Percentiles rank a stretch among this genome's conserved stretches.
Evolutionary conservation across 805 yeast genomes (phyloP).

Genomic region (Saccharomycopsis microspora): DNA sequence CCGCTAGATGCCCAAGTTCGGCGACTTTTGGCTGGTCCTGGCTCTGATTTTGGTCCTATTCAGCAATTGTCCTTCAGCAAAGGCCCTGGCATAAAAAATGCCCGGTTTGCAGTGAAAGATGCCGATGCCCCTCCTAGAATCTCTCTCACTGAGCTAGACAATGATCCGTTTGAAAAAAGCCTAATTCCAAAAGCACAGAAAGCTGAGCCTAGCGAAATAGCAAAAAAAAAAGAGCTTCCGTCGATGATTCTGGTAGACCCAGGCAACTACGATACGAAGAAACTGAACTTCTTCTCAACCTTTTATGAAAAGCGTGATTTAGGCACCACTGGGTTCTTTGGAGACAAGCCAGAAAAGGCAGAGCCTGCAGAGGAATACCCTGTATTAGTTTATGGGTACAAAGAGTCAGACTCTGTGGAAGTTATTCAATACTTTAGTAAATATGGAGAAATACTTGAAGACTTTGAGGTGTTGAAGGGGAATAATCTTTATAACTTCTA

Average conservation of each 20-base stretch:
- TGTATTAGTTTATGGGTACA: conserved; percentile 80
- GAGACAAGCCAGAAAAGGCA: too few relatives aligned
- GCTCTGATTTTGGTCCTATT: conserved; percentile 10
- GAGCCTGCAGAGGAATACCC: conserved; percentile 37
- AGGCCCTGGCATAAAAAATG: background rate
- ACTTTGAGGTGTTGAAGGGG: conserved; percentile 37
- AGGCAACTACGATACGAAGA: background rate
- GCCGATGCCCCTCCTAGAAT: conserved; percentile 13
- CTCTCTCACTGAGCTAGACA: conserved; percentile 5
- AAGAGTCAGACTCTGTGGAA: conserved; percentile 57
- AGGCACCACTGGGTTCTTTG: too few relatives aligned
- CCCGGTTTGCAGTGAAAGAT: conserved; percentile 9
- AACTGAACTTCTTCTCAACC: background rate
- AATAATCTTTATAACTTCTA: conserved; percentile 4
- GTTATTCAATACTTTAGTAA: conserved; percentile 65
- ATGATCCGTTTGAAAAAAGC: background rate
- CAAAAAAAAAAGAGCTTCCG: too few relatives aligned
- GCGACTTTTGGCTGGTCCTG: conserved; percentile 11
- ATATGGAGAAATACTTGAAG: conserved; percentile 73
- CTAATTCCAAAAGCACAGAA: too few relatives aligned
- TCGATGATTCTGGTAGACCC: background rate
- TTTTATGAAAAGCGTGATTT: too few relatives aligned
- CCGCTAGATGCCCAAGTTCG: conserved; percentile 12
- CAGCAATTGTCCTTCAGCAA: conserved; percentile 12
- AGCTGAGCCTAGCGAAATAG: too few relatives aligned